Percentiles rank a stretch among this genome's conserved stretches.
phyloP scores from a whole-genome alignment of 805 yeast genomes.

The Metschnikowia arizonensis region DNA sequence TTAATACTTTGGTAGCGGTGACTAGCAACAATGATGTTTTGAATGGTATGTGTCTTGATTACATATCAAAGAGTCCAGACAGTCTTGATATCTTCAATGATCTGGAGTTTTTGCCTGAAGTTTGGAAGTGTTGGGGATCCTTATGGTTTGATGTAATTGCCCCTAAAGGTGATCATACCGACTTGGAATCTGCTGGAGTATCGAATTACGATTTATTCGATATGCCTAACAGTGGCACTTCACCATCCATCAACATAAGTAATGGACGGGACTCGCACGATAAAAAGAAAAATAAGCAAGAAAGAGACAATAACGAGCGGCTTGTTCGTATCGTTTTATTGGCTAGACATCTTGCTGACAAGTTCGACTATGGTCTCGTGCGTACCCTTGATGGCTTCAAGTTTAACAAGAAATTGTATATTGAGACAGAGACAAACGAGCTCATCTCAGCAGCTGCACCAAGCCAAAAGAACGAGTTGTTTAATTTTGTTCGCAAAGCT shows the following conservation, averaged over 20 bases:
- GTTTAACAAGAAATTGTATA: slow-evolving; percentile 30
- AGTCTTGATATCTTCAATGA: slow-evolving; percentile 49
- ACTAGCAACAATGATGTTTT: slow-evolving; percentile 25
- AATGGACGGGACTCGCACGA: slow-evolving; percentile 22
- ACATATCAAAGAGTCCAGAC: slow-evolving; percentile 27
- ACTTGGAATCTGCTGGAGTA: slow-evolving; percentile 53
- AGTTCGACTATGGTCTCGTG: slow-evolving; percentile 52
- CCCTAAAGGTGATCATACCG: slow-evolving; percentile 50
- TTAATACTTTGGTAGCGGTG: slow-evolving; percentile 52
- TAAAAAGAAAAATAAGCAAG: slow-evolving; percentile 24
- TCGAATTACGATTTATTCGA: slow-evolving; percentile 52
- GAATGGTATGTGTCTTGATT: slow-evolving; percentile 20
- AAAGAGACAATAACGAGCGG: slow-evolving; percentile 47
- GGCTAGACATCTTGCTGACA: slow-evolving; percentile 49
- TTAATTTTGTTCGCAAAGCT: slow-evolving; percentile 30
- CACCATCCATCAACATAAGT: slow-evolving; percentile 25
- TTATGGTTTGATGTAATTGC: slow-evolving; percentile 67
- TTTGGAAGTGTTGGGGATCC: slow-evolving; percentile 84
- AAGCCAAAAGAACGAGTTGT: slow-evolving; percentile 19
- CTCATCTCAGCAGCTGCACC: slow-evolving; percentile 20
- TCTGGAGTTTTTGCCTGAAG: slow-evolving; percentile 65
- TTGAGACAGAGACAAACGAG: slow-evolving; percentile 22
- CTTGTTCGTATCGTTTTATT: slow-evolving; percentile 48
- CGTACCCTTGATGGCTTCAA: slow-evolving; percentile 44
- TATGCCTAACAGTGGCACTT: slow-evolving; percentile 59